These are phyloP conservation scores for Ogataea pignaliae DNA, from an alignment of 805 yeast species.

Conservation along the genomic window DNA sequence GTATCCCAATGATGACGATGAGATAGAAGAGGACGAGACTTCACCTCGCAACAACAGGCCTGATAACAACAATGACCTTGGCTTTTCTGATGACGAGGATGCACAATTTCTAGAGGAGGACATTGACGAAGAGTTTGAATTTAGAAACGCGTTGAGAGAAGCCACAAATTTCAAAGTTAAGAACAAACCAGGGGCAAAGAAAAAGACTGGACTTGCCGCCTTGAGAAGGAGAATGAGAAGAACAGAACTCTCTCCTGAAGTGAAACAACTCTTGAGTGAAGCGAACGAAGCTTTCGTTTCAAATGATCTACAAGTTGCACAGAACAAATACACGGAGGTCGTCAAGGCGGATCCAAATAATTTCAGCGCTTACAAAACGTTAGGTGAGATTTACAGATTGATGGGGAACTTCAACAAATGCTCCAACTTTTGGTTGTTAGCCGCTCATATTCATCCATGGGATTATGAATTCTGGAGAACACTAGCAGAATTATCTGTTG, in stretches of 20 bases:
- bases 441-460: slow-evolving; percentile 71
- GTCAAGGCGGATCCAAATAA: slow-evolving; percentile 73
- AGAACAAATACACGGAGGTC: slow-evolving; percentile 58
- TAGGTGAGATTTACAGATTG: slow-evolving; percentile 76
- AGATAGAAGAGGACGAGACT: slow-evolving; percentile 14
- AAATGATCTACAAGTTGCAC: slow-evolving; percentile 56
- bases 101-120: slow-evolving; percentile 27
- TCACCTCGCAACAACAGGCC: slow-evolving; percentile 22
- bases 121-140: slow-evolving; percentile 41
- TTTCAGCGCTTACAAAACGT: slow-evolving; percentile 78
- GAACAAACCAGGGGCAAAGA: slow-evolving; percentile 31
- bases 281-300: slow-evolving; percentile 81
- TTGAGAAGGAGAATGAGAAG: slow-evolving; percentile 36
- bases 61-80: slow-evolving; percentile 19
- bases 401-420: slow-evolving; percentile 68
- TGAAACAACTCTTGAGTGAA: slow-evolving; percentile 55
- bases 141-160: slow-evolving; percentile 60
- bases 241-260: slow-evolving; percentile 65
- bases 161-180: slow-evolving; percentile 61
- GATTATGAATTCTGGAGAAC: slow-evolving; percentile 76
- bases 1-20: slow-evolving; percentile 26
- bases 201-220: slow-evolving; percentile 33
- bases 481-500: slow-evolving; percentile 64
- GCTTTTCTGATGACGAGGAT: slow-evolving; percentile 29
- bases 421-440: slow-evolving; percentile 76